Percentiles rank a stretch among this genome's conserved stretches.
These are phyloP conservation scores for Saturnispora gosingensis DNA, from an alignment of 805 yeast genomes.

Conservation along the genomic window DNA sequence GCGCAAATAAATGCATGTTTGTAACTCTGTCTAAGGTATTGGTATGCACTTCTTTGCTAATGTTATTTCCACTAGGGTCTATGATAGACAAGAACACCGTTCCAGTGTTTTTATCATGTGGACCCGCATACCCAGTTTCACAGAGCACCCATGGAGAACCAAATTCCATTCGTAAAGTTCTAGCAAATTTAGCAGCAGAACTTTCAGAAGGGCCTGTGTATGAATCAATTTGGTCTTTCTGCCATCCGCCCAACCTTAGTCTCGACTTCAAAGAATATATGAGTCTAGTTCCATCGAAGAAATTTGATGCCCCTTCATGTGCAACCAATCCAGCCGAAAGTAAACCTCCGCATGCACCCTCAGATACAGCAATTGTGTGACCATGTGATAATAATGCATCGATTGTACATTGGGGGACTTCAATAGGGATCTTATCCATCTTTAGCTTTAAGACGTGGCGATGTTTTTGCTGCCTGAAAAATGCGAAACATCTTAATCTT, in stretches of 20 bases:
- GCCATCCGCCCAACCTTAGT: slow-evolving; percentile 71
- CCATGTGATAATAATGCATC: slow-evolving; percentile 20
- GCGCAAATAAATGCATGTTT: slow-evolving; percentile 75
- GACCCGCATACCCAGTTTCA: slow-evolving; percentile 88
- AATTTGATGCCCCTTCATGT: slow-evolving; percentile 76
- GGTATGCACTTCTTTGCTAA: slow-evolving; percentile 35
- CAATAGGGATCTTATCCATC: background rate
- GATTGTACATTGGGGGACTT: slow-evolving; percentile 2
- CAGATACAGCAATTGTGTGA: slow-evolving; percentile 71
- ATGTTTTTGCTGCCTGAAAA: background rate
- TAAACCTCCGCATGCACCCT: slow-evolving; percentile 87
- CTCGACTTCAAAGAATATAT: slow-evolving; percentile 72
- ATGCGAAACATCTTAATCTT: background rate
- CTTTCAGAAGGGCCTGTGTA: slow-evolving; percentile 78
- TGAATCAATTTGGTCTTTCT: slow-evolving; percentile 52
- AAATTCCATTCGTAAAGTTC: slow-evolving; percentile 69
- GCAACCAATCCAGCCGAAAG: slow-evolving; percentile 72
- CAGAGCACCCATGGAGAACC: slow-evolving; percentile 77
- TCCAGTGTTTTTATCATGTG: slow-evolving; percentile 45
- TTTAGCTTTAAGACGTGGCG: background rate
- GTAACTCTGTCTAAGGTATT: slow-evolving; percentile 41
- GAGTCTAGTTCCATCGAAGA: slow-evolving; percentile 76
- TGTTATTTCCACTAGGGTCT: slow-evolving; percentile 51
- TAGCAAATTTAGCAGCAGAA: slow-evolving; percentile 67
- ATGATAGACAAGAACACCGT: slow-evolving; percentile 63